phyloP scores from a whole-genome alignment of 2,329 filamentous ascomycete genomes.

The Helminthosporium solani region DNA sequence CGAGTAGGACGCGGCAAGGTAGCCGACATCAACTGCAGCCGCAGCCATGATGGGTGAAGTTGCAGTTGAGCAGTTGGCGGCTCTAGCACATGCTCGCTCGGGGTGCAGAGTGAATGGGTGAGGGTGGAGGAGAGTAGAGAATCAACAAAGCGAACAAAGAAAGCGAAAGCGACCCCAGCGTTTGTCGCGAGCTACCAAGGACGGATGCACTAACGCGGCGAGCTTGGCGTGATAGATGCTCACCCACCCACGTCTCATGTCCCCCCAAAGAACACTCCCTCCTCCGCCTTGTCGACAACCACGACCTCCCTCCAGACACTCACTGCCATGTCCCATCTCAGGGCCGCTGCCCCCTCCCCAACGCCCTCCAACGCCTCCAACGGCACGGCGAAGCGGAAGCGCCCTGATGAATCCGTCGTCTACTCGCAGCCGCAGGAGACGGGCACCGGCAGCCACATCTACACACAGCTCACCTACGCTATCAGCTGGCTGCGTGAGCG shows the following conservation, averaged over 20 bases:
- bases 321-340: slow-evolving; percentile 39
- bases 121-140: slow-evolving; percentile 1
- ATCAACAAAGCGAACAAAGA: neutral
- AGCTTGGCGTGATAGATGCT: too few relatives aligned
- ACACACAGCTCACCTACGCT: slow-evolving; percentile 85
- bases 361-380: slow-evolving; percentile 50
- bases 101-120: neutral
- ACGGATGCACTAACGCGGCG: too few relatives aligned
- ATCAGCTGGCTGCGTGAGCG: slow-evolving; percentile 60
- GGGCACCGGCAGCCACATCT: slow-evolving; percentile 74
- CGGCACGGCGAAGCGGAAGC: slow-evolving; percentile 56
- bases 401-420: slow-evolving; percentile 54
- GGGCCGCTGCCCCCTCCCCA: slow-evolving; percentile 57
- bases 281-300: too few relatives aligned
- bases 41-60: slow-evolving; percentile 58
- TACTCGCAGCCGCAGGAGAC: slow-evolving; percentile 78
- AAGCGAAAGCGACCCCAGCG: too few relatives aligned
- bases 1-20: slow-evolving; percentile 70
- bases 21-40: slow-evolving; percentile 66
- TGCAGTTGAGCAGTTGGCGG: slow-evolving; percentile 9
- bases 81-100: slow-evolving; percentile 28
- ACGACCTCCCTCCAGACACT: too few relatives aligned
- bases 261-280: too few relatives aligned
- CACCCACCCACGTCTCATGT: too few relatives aligned
- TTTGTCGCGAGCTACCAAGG: too few relatives aligned